Evolutionary conservation across 164 flowering plant species (phyloP), one percentile per base, ranked within the genome.

Genomic region (Magnolia sinica): DNA sequence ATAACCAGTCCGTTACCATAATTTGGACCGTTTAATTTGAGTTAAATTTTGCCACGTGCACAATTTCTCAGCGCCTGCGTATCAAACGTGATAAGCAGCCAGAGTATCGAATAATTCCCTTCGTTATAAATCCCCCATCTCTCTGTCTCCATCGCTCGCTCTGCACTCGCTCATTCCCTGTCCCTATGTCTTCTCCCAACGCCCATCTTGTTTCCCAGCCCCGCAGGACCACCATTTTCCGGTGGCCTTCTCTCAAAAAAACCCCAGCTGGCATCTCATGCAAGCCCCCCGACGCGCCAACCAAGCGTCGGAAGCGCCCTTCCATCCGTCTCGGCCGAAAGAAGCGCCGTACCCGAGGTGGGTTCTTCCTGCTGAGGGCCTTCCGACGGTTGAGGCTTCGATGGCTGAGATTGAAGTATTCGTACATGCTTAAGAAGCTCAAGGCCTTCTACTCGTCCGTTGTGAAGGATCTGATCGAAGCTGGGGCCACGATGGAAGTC

Each of bases 401-500:
- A 64, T 88, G 91, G 90, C 71, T 84, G 64, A 87, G 83, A 74
- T 24, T 87, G 68, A 79, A 83, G 61, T 81, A 84, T 74, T 11
- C 58, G 49, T 67, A 81, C 76, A 63, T 84, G 81, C 58, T 92
- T 72, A 88, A 79, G 85, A 89, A 76, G 82, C 82, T 90, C 27
- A 88, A 79, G 78, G 76, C 76, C 10, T 83, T 78, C 55, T 90
- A 89, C 61, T 37, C 49, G 2, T 74, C 77, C 4, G 8, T 87
- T 76, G 37, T 88, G 13, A 84, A 79, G 64, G 93, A 89, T 1
- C 71, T 91, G 18, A 58, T 80, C 0, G 88, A 86, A 20, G 90
- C 87, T 6, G 82, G 91, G 6, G 83, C 87, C 0, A 58, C 73
- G n/a, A 0, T 83, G 1, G 90, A 89, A 18, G 24, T 81, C 9